Evolutionary conservation across 2,329 filamentous ascomycete genomes (phyloP).

Genomic region (Pseudogymnoascus sp.): DNA sequence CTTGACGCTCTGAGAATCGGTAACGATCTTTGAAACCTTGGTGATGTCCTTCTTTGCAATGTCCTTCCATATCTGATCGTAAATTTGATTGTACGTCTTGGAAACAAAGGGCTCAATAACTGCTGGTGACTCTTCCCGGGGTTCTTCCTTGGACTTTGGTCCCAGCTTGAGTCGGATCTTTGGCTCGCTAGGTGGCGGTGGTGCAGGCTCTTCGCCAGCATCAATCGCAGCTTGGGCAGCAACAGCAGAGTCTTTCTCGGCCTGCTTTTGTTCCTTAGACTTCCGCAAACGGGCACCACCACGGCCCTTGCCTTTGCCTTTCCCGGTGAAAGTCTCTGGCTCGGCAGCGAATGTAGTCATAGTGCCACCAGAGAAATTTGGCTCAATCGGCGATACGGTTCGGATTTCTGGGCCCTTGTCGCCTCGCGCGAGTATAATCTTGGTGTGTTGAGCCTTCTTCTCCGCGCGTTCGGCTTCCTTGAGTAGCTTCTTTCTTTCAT

Average conservation of each 20-base stretch:
- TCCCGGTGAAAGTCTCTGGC: constrained; percentile 40
- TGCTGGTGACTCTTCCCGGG: constrained; percentile 28
- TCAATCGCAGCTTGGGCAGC: constrained; percentile 79
- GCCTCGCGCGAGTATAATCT: constrained; percentile 76
- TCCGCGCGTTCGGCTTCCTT: constrained; percentile 82
- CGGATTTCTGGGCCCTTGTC: constrained; percentile 66
- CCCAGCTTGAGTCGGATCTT: constrained; percentile 55
- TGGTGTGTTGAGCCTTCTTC: constrained; percentile 87
- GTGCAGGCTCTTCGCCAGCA: constrained; percentile 63
- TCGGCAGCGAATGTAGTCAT: constrained; percentile 68
- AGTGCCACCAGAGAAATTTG: constrained; percentile 74
- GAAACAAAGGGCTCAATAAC: constrained; percentile 54
- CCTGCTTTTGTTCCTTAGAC: constrained; percentile 77
- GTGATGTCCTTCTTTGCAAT: constrained; percentile 87
- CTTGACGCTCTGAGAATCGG: constrained; percentile 76
- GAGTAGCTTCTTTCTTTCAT: constrained; percentile 70
- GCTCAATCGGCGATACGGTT: constrained; percentile 60
- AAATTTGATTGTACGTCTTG: constrained; percentile 93
- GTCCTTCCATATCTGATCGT: constrained; percentile 95
- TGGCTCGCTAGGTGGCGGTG: constrained; percentile 31
- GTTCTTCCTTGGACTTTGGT: constrained; percentile 30
- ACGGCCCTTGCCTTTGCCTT: constrained; percentile 42
- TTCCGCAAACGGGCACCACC: constrained; percentile 68
- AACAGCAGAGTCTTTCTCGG: constrained; percentile 74
- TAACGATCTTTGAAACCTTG: constrained; percentile 83